phyloP scores from a whole-genome alignment of 768 basidiomycete genomes.

The Suillus plorans region DNA sequence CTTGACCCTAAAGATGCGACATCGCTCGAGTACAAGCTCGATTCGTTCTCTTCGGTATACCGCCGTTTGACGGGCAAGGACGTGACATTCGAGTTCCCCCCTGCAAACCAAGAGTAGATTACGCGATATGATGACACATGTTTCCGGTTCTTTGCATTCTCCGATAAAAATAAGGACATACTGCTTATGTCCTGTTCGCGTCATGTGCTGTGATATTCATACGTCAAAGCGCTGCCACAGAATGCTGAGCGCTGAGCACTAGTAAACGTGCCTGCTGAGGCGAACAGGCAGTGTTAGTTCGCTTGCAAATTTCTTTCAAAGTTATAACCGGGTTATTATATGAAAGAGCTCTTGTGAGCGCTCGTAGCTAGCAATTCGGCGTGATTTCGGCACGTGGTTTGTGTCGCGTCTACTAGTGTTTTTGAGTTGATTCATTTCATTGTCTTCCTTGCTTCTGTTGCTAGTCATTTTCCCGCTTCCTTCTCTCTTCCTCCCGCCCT shows the following conservation, averaged over 20 bases:
- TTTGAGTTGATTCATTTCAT: constrained; percentile 27
- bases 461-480: constrained; percentile 23
- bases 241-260: not conserved
- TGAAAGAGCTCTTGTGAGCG: constrained; percentile 4
- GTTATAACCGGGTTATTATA: not conserved
- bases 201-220: not conserved
- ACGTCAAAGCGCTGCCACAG: not conserved
- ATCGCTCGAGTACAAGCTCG: constrained; percentile 99
- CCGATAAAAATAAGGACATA: constrained; percentile 37
- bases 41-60: constrained; percentile 98
- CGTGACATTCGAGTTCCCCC: constrained; percentile 91
- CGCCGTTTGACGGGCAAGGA: constrained; percentile 95
- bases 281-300: not conserved
- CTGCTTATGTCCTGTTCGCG: constrained; percentile 29
- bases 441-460: constrained; percentile 33
- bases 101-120: constrained; percentile 66
- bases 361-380: constrained; percentile 7
- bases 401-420: constrained; percentile 30
- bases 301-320: not conserved
- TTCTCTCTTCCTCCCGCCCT: constrained; percentile 35
- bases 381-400: constrained; percentile 29
- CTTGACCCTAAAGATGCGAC: constrained; percentile 98
- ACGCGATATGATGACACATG: constrained; percentile 36
- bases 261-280: not conserved
- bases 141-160: constrained; percentile 23